These are phyloP conservation scores for Plantago major DNA, from an alignment of 257 asterid genomes.

Conservation along the genomic window DNA sequence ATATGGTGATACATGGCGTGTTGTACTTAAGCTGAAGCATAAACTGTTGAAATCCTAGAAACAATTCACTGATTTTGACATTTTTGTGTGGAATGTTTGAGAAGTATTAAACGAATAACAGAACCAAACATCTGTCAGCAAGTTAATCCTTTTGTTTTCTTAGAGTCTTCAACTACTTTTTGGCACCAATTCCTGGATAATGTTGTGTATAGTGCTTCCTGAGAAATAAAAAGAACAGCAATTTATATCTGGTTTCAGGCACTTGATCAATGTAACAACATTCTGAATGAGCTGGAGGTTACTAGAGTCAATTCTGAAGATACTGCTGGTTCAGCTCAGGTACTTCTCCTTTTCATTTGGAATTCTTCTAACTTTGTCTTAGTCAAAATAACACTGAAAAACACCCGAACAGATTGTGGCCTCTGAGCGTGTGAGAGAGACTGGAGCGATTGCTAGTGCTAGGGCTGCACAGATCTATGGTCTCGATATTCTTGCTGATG, in stretches of 20 bases:
- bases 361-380: conserved; percentile 1
- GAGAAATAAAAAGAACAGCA: neutral
- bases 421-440: conserved; percentile 53
- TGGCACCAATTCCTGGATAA: too few relatives aligned
- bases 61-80: neutral
- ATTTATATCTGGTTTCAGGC: conserved; percentile 47
- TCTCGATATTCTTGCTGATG: conserved; percentile 72
- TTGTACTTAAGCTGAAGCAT: too few relatives aligned
- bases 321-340: conserved; percentile 95
- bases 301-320: conserved; percentile 51
- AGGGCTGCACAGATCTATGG: conserved; percentile 89
- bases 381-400: conserved; percentile 22
- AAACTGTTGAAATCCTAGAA: neutral
- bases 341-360: conserved; percentile 23
- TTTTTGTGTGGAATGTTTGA: neutral
- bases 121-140: neutral
- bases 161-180: too few relatives aligned
- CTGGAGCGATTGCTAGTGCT: conserved; percentile 82
- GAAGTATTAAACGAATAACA: neutral
- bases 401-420: conserved; percentile 63
- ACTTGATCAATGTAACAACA: conserved; percentile 63
- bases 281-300: conserved; percentile 54
- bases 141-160: too few relatives aligned
- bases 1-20: too few relatives aligned
- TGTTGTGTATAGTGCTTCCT: too few relatives aligned